These are phyloP conservation scores for Eucalyptus brandiana DNA, from an alignment of 345 rosid genomes.

Conservation along the genomic window DNA sequence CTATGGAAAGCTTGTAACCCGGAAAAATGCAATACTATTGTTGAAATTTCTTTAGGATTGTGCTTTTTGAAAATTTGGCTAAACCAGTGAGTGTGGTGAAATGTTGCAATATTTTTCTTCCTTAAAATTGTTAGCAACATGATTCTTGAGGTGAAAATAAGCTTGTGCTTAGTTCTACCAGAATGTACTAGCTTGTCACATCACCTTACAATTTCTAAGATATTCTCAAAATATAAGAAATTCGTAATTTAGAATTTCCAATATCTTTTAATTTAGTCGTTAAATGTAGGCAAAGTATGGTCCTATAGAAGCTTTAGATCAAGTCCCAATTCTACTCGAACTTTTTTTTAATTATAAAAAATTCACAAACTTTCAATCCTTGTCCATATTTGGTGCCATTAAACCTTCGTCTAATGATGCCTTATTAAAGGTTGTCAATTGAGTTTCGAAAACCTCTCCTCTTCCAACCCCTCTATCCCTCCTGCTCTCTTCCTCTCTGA, in stretches of 20 bases:
- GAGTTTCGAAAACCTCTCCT: too few species aligned
- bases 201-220: background rate
- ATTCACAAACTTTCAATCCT: background rate
- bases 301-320: background rate
- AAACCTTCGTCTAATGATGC: too few species aligned
- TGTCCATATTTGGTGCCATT: too few species aligned
- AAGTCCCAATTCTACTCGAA: background rate
- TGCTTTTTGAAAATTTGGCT: background rate
- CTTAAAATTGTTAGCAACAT: background rate
- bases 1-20: accelerated
- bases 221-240: background rate
- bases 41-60: background rate
- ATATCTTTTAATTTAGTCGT: too few species aligned
- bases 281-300: background rate
- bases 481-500: accelerated
- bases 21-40: background rate
- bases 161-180: background rate
- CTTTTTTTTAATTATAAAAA: too few species aligned
- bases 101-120: background rate
- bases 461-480: too few species aligned
- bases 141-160: background rate
- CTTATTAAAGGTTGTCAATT: too few species aligned
- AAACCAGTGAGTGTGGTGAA: background rate
- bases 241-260: too few species aligned
- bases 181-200: background rate